Conservation (phyloP, 2,329 filamentous ascomycete genomes). For the Pseudogymnoascus sp. region DNA sequence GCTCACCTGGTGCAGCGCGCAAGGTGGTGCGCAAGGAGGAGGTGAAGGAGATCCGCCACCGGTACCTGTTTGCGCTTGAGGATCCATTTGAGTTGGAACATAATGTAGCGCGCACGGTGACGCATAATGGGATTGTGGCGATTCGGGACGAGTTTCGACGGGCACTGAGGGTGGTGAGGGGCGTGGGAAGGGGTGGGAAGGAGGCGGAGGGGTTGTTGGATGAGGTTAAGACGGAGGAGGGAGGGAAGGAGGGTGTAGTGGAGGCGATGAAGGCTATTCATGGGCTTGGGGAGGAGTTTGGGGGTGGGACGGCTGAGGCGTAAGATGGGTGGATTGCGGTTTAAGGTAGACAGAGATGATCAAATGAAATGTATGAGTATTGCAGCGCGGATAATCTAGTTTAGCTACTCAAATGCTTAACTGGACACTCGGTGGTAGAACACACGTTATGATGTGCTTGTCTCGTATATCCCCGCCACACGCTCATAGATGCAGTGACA, state of each 20-base stretch:
- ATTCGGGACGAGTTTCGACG: conserved; percentile 80
- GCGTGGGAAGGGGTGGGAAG: conserved; percentile 34
- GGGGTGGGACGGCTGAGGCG: not conserved
- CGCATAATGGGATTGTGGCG: conserved; percentile 69
- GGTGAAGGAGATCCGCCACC: conserved; percentile 61
- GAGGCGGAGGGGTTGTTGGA: conserved; percentile 11
- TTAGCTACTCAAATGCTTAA: not conserved
- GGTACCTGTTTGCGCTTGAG: conserved; percentile 83
- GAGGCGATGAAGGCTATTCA: conserved; percentile 35
- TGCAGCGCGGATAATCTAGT: not conserved
- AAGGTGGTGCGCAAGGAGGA: conserved; percentile 25
- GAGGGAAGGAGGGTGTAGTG: conserved; percentile 25
- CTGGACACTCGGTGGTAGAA: not conserved
- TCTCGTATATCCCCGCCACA: not conserved
- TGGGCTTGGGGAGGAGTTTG: conserved; percentile 17
- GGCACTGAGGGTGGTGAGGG: conserved; percentile 62
- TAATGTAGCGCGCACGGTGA: conserved; percentile 82
- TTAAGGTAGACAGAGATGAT: not conserved
- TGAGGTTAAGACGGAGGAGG: conserved; percentile 21
- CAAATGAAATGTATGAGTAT: not conserved
- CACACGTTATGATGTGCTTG: not conserved
- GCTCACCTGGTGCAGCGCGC: conserved; percentile 8
- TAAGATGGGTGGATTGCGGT: not conserved
- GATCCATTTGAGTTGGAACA: conserved; percentile 85
- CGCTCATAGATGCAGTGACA: not conserved